Conservation (phyloP, 192 early-diverging fungal species). For the Coemansia sp. region DNA sequence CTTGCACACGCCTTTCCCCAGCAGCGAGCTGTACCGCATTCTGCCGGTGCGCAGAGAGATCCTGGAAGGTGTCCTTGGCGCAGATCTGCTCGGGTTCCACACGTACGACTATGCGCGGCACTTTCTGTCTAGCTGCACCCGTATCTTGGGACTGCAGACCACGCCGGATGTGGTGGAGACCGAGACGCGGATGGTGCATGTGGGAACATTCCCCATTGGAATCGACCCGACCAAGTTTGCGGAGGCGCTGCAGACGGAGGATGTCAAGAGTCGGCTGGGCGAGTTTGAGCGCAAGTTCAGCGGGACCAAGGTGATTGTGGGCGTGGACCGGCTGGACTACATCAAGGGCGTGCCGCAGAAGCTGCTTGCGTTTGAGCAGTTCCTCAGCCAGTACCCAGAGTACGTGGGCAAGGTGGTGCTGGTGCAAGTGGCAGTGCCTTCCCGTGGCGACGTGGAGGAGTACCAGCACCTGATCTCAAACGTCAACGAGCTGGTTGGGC, state of each 20-base stretch:
- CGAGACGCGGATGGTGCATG: constrained; percentile 90
- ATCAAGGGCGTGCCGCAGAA: constrained; percentile 99
- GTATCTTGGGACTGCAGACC: constrained; percentile 90
- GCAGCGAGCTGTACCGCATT: constrained; percentile 95
- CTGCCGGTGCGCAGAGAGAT: constrained; percentile 93
- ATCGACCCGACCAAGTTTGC: constrained; percentile 95
- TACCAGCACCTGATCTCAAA: constrained; percentile 91
- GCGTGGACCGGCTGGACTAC: constrained; percentile 98
- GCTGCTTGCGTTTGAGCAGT: constrained; percentile 92
- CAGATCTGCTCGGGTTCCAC: constrained; percentile 97
- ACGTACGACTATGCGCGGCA: constrained; percentile 99
- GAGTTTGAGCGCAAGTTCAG: constrained; percentile 81
- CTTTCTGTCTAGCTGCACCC: constrained; percentile 94
- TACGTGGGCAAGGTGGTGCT: constrained; percentile 92
- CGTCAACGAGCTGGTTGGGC: constrained; percentile 97
- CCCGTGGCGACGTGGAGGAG: constrained; percentile 97
- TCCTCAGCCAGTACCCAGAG: constrained; percentile 84
- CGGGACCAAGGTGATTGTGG: constrained; percentile 87
- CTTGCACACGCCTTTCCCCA: constrained; percentile 97
- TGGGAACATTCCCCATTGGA: constrained; percentile 98
- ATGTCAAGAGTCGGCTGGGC: constrained; percentile 74
- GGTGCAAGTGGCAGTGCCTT: constrained; percentile 97
- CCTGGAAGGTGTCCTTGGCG: constrained; percentile 85
- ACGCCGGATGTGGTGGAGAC: constrained; percentile 93
- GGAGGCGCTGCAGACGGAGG: constrained; percentile 72